A percentile compares a stretch with the other conserved stretches of the same genome.
phyloP scores from a whole-genome alignment of 1,284 basidiomycete genomes.

The Heterobasidion occidentale region DNA sequence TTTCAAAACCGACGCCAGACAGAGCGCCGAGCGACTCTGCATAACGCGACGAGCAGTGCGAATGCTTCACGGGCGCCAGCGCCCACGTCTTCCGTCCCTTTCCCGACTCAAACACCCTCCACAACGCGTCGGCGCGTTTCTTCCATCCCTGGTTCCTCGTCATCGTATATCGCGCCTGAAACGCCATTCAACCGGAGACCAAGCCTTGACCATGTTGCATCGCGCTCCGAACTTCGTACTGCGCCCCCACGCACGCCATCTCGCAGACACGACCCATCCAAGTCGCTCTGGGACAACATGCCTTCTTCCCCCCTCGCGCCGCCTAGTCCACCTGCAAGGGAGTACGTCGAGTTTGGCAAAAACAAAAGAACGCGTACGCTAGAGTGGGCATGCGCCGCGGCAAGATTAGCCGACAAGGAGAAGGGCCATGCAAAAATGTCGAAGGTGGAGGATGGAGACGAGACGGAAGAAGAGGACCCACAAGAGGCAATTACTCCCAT shows the following conservation, averaged over 20 bases:
- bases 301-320: slow-evolving; percentile 56
- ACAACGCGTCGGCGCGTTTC: slow-evolving; percentile 12
- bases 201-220: slow-evolving; percentile 49
- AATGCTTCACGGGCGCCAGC: slow-evolving; percentile 8
- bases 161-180: slow-evolving; percentile 9
- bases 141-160: slow-evolving; percentile 18
- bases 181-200: slow-evolving; percentile 20
- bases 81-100: slow-evolving; percentile 22
- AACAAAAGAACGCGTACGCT: slow-evolving; percentile 38
- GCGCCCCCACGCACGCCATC: slow-evolving; percentile 10
- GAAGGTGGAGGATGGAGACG: slow-evolving; percentile 26
- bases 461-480: slow-evolving; percentile 16
- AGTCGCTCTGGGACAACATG: slow-evolving; percentile 57
- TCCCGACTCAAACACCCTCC: slow-evolving; percentile 12
- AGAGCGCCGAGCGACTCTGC: slow-evolving; percentile 54
- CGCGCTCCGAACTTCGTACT: slow-evolving; percentile 17
- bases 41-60: slow-evolving; percentile 24
- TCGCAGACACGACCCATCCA: slow-evolving; percentile 9
- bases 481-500: slow-evolving; percentile 33
- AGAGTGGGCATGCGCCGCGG: slow-evolving; percentile 68
- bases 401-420: slow-evolving; percentile 24
- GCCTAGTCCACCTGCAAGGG: slow-evolving; percentile 36
- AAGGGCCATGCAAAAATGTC: slow-evolving; percentile 10
- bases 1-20: slow-evolving; percentile 78
- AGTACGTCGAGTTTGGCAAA: slow-evolving; percentile 36